phyloP scores from a whole-genome alignment of 169 alveolate genomes.

The Cystoisospora suis region DNA sequence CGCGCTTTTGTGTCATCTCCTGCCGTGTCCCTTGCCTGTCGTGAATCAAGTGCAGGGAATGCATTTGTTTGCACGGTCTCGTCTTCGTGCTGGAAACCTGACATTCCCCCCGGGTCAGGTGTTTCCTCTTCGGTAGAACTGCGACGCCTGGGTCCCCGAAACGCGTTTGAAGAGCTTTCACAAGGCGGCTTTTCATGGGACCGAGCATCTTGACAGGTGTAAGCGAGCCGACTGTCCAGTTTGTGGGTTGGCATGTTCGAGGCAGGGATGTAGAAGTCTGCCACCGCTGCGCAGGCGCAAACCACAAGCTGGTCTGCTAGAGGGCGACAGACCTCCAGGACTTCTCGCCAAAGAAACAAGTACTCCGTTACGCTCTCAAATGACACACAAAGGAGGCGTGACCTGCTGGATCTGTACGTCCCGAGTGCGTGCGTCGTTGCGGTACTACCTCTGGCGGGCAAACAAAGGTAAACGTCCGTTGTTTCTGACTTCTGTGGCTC shows the following conservation, averaged over 20 bases:
- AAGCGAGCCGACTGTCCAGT: not conserved
- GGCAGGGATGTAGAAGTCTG: slow-evolving; percentile 55
- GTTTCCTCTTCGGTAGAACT: no score
- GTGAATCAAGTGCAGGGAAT: not conserved
- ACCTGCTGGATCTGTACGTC: slow-evolving; percentile 52
- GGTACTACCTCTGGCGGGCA: no score
- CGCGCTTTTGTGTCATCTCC: slow-evolving; percentile 15
- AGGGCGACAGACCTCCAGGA: slow-evolving; percentile 22
- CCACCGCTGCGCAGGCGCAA: slow-evolving; percentile 60
- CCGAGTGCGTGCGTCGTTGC: not conserved
- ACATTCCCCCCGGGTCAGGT: no score
- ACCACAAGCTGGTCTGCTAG: slow-evolving; percentile 46
- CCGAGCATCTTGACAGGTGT: no score
- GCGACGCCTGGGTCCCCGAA: no score
- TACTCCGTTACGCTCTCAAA: slow-evolving; percentile 42
- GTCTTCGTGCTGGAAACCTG: not conserved
- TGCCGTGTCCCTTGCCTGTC: not conserved
- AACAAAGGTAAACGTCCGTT: no score
- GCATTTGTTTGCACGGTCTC: not conserved
- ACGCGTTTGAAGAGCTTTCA: no score
- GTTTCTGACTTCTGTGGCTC: not conserved
- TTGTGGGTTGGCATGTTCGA: slow-evolving; percentile 48
- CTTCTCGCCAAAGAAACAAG: slow-evolving; percentile 37
- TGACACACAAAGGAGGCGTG: slow-evolving; percentile 51
- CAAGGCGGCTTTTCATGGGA: no score